Conservation (phyloP, 2,329 filamentous ascomycete species). For the Phialocephala subalpina region DNA sequence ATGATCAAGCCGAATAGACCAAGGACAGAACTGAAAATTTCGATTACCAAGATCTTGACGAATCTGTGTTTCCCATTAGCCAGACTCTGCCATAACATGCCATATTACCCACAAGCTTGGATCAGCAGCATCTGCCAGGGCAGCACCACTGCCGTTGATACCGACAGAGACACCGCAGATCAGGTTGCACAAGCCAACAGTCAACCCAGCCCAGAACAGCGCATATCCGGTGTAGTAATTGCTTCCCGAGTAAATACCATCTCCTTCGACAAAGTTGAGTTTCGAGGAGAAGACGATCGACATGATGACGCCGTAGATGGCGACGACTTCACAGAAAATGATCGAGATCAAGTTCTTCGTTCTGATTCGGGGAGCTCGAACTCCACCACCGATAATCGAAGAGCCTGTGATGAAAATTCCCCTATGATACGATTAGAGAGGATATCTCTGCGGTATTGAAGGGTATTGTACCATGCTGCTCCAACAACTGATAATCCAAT, state of each 20-base stretch:
- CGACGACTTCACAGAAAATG: conserved; percentile 99
- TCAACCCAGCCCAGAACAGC: conserved; percentile 94
- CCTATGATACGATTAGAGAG: conserved; percentile 59
- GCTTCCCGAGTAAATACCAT: conserved; percentile 73
- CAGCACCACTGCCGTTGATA: conserved; percentile 97
- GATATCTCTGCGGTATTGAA: background rate
- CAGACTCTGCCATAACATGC: background rate
- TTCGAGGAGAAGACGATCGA: conserved; percentile 97
- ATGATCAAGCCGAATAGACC: conserved; percentile 97
- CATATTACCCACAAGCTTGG: conserved; percentile 75
- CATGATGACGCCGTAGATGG: conserved; percentile 99
- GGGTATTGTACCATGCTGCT: conserved; percentile 81
- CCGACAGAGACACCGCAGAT: conserved; percentile 96
- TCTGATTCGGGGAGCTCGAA: conserved; percentile 95
- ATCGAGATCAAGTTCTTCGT: conserved; percentile 99
- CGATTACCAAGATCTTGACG: conserved; percentile 98
- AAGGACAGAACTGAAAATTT: conserved; percentile 98
- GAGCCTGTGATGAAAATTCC: conserved; percentile 99
- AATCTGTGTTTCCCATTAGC: conserved; percentile 65
- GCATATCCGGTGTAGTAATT: conserved; percentile 96
- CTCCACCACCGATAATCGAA: conserved; percentile 95
- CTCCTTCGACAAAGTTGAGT: conserved; percentile 70
- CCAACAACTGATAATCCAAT: conserved; percentile 96
- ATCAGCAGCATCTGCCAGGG: conserved; percentile 94
- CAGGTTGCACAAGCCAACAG: conserved; percentile 94